These are phyloP conservation scores for Carallia pectinifolia DNA, from an alignment of 345 rosid genomes.

Conservation along the genomic window DNA sequence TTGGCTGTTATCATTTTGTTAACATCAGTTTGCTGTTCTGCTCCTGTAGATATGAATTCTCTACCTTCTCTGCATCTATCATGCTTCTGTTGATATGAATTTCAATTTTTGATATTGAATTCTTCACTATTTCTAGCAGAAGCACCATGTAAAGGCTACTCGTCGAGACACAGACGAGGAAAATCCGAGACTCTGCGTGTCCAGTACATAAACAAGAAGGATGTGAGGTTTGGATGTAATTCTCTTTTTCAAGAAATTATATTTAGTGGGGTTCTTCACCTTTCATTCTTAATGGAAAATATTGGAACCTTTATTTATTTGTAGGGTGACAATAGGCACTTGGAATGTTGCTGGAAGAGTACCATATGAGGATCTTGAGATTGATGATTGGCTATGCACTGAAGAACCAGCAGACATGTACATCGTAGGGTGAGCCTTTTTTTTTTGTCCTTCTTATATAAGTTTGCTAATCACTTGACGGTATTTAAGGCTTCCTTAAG, in stretches of 20 bases:
- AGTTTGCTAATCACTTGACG: background rate
- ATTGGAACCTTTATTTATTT: conserved; percentile 8
- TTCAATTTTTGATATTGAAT: conserved; percentile 1
- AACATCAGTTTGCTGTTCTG: too few relatives aligned
- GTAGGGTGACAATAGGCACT: conserved; percentile 77
- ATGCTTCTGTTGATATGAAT: too few relatives aligned
- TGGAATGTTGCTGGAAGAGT: conserved; percentile 97
- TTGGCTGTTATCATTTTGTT: too few relatives aligned
- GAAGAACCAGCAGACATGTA: conserved; percentile 82
- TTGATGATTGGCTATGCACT: conserved; percentile 86
- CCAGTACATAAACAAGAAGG: conserved; percentile 90
- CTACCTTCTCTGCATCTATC: too few relatives aligned
- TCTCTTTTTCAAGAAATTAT: background rate
- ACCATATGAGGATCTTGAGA: conserved; percentile 71
- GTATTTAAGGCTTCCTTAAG: too few relatives aligned
- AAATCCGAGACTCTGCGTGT: conserved; percentile 90
- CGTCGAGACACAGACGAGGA: conserved; percentile 72
- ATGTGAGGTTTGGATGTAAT: conserved; percentile 65
- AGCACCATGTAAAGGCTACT: conserved; percentile 44
- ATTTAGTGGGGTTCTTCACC: background rate
- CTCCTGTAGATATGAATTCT: too few relatives aligned
- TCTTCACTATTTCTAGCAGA: conserved; percentile 28
- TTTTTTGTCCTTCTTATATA: background rate
- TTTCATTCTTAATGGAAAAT: background rate
- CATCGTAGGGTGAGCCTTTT: conserved; percentile 63